phyloP scores from a whole-genome alignment of 768 basidiomycete species.

The Russula sp. region DNA sequence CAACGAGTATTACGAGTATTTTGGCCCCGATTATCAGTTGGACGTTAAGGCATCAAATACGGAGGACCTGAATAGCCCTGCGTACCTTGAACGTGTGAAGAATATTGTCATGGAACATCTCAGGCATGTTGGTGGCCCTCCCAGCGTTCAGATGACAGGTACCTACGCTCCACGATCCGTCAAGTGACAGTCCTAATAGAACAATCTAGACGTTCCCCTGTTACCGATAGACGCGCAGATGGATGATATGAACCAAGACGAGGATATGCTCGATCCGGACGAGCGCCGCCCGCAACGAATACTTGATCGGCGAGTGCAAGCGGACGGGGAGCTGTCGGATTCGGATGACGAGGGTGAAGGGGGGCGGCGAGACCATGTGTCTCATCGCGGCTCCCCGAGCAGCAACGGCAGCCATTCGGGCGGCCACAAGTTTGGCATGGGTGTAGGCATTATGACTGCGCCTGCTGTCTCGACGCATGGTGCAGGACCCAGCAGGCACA shows the following conservation, averaged over 20 bases:
- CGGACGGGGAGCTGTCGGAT: conserved; percentile 87
- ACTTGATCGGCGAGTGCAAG: conserved; percentile 75
- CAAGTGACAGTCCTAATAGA: neutral
- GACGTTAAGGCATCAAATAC: conserved; percentile 93
- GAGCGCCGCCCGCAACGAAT: conserved; percentile 67
- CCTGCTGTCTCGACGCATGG: conserved; percentile 54
- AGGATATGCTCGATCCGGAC: conserved; percentile 74
- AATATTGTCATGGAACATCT: conserved; percentile 89
- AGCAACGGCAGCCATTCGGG: conserved; percentile 35
- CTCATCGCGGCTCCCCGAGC: conserved; percentile 34
- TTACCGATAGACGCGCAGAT: conserved; percentile 78
- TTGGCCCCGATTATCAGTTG: conserved; percentile 93
- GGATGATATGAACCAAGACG: conserved; percentile 75
- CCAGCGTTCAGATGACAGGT: conserved; percentile 90
- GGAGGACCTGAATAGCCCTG: conserved; percentile 88
- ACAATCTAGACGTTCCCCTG: conserved; percentile 64
- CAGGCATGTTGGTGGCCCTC: conserved; percentile 78
- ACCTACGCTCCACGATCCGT: conserved; percentile 17
- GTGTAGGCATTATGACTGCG: conserved; percentile 65
- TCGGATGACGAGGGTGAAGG: conserved; percentile 97
- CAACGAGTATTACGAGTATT: conserved; percentile 99
- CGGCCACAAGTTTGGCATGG: conserved; percentile 49
- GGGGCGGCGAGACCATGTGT: conserved; percentile 61
- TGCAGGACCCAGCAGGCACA: conserved; percentile 54
- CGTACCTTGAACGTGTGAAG: conserved; percentile 90